phyloP scores from a whole-genome alignment of 257 asterid genomes.

The Solanum lycopersicoides region DNA sequence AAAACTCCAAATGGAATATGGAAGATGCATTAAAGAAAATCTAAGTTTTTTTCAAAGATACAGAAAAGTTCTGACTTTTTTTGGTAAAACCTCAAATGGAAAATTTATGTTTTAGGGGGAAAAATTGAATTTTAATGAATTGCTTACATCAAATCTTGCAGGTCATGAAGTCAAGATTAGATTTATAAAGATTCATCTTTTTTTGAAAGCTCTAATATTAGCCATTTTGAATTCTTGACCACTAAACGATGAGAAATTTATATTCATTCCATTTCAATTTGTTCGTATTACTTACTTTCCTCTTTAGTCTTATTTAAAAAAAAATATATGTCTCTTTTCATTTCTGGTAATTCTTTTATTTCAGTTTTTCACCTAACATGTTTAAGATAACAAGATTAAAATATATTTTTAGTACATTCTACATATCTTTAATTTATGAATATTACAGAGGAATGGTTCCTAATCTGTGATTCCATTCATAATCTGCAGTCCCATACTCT shows the following conservation, averaged over 20 bases:
- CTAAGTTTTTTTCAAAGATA: not conserved
- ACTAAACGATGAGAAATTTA: not conserved
- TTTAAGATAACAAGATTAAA: no score
- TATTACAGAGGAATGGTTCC: not conserved
- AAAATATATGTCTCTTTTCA: no score
- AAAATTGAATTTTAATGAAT: not conserved
- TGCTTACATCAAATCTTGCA: not conserved
- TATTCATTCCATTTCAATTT: not conserved
- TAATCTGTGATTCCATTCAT: slow-evolving; percentile 34
- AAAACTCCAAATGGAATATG: no score
- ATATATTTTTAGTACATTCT: no score
- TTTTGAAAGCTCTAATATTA: no score
- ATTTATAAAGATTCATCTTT: not conserved
- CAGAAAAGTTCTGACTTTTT: slow-evolving; percentile 21
- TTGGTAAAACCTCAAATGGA: not conserved
- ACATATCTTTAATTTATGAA: no score
- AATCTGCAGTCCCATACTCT: slow-evolving; percentile 8
- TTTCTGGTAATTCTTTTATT: no score
- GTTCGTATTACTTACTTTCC: no score
- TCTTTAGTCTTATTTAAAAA: no score
- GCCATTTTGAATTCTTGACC: no score
- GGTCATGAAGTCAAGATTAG: not conserved
- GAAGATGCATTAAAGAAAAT: not conserved
- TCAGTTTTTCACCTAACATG: no score
- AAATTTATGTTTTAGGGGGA: not conserved